Conservation (phyloP, 2,329 filamentous ascomycete species). For the Exophiala sideris region DNA sequence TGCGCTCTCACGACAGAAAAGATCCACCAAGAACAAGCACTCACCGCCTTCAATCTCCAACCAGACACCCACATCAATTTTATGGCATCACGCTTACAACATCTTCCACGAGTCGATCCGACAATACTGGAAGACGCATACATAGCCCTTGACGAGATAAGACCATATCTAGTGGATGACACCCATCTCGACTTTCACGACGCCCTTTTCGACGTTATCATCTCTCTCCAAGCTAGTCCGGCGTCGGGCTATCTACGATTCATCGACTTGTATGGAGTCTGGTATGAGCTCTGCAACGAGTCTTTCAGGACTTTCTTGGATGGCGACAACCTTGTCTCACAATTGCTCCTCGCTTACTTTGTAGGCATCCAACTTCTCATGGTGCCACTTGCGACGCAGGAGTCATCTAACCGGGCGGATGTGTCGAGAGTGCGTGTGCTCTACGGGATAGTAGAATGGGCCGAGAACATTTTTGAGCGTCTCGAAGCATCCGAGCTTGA, state of each 20-base stretch:
- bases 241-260: conserved; percentile 40
- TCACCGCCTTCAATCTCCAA: conserved; percentile 29
- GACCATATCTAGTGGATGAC: conserved; percentile 34
- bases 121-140: conserved; percentile 23
- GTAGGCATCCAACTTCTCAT: conserved; percentile 47
- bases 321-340: conserved; percentile 40
- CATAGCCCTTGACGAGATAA: conserved; percentile 24
- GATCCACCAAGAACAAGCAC: conserved; percentile 30
- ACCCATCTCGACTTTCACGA: conserved; percentile 24
- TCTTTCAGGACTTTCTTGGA: conserved; percentile 45
- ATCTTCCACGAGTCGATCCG: conserved; percentile 23
- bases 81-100: conserved; percentile 24
- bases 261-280: conserved; percentile 40
- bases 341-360: conserved; percentile 47
- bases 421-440: conserved; percentile 14
- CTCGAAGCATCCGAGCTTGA: conserved; percentile 29
- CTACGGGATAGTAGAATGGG: conserved; percentile 38
- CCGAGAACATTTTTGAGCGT: conserved; percentile 34
- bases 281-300: conserved; percentile 39
- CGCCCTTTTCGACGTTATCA: conserved; percentile 28
- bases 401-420: conserved; percentile 29
- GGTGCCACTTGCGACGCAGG: conserved; percentile 37
- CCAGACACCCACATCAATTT: conserved; percentile 26
- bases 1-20: conserved; percentile 36
- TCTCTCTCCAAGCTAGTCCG: conserved; percentile 16